phyloP scores from a whole-genome alignment of 768 basidiomycete genomes.

The Termitomyces sp. region DNA sequence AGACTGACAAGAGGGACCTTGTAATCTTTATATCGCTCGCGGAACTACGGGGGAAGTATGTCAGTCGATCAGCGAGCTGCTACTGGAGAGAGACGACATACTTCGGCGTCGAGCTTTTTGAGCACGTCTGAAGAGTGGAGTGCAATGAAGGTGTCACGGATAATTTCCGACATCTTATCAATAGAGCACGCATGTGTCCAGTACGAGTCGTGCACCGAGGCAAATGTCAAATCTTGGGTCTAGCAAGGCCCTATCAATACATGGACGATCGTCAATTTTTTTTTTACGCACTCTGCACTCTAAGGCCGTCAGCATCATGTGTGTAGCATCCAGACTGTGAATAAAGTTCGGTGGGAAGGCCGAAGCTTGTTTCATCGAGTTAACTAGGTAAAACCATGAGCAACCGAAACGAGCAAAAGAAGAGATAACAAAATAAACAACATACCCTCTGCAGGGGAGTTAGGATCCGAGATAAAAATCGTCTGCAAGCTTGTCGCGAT shows the following conservation, averaged over 20 bases:
- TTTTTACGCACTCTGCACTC: conserved; percentile 76
- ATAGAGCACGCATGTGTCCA: conserved; percentile 93
- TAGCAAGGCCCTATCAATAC: conserved; percentile 20
- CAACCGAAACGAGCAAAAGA: background rate
- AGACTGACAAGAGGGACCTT: conserved; percentile 55
- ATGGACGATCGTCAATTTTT: background rate
- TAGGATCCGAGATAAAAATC: conserved; percentile 87
- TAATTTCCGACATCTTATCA: conserved; percentile 82
- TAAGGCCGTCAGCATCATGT: conserved; percentile 96
- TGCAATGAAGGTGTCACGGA: conserved; percentile 90
- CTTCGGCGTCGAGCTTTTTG: conserved; percentile 65
- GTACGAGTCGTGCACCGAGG: conserved; percentile 97
- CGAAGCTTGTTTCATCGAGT: conserved; percentile 81
- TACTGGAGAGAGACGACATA: conserved; percentile 24
- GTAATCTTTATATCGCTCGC: conserved; percentile 70
- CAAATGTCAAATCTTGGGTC: conserved; percentile 77
- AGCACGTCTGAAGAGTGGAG: conserved; percentile 89
- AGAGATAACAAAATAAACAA: background rate
- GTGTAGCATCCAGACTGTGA: conserved; percentile 95
- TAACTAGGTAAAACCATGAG: conserved; percentile 39
- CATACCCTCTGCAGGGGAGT: conserved; percentile 60
- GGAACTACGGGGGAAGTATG: conserved; percentile 41
- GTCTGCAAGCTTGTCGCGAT: conserved; percentile 80
- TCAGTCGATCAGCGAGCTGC: conserved; percentile 1
- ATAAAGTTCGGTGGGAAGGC: conserved; percentile 99